Evolutionary conservation across 306 rosid genomes (phyloP).

Genomic region (Gynostemma pentaphyllum): DNA sequence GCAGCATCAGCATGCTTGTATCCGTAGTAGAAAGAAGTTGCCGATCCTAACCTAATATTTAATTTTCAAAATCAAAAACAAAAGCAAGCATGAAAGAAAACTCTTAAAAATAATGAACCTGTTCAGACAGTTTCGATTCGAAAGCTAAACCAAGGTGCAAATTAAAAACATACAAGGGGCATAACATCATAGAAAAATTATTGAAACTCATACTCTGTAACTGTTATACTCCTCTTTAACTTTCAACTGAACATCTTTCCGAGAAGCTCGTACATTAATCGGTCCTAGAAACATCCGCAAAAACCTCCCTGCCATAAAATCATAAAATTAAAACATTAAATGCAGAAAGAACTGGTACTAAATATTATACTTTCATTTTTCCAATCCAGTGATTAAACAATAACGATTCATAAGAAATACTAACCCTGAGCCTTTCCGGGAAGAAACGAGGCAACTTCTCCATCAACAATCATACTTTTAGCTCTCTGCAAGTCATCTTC

Average conservation of each 20-base stretch:
- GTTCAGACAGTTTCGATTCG: neutral
- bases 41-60: neutral
- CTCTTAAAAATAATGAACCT: neutral
- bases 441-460: conserved; percentile 74
- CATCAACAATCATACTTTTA: conserved; percentile 58
- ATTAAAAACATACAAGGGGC: neutral
- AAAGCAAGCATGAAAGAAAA: neutral
- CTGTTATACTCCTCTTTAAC: conserved; percentile 97
- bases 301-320: conserved; percentile 42
- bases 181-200: neutral
- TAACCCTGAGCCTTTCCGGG: conserved; percentile 74
- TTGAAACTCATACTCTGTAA: conserved; percentile 48
- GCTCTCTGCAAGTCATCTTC: conserved; percentile 88
- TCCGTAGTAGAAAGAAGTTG: neutral
- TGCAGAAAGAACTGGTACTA: neutral
- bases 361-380: neutral
- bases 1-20: neutral
- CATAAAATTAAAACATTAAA: neutral
- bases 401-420: neutral
- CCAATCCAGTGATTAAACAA: neutral
- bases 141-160: neutral
- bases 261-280: conserved; percentile 75
- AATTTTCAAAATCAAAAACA: neutral
- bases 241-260: conserved; percentile 82
- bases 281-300: conserved; percentile 94